Conservation (phyloP, 2,329 filamentous ascomycete genomes). For the Fusarium chuoi region DNA sequence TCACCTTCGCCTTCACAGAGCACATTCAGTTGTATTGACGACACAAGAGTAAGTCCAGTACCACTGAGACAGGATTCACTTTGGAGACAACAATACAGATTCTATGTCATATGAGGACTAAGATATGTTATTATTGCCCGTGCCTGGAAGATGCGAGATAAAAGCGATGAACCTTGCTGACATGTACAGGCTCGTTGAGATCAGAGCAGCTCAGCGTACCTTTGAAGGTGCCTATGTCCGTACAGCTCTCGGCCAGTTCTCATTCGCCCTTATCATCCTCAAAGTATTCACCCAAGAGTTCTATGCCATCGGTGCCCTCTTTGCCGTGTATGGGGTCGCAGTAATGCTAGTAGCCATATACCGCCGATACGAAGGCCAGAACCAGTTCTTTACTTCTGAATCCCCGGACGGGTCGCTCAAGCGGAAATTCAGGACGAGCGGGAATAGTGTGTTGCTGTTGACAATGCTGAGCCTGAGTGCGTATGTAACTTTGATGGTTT, state of each 20-base stretch:
- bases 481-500: conserved; percentile 65
- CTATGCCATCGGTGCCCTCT: conserved; percentile 95
- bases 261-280: conserved; percentile 86
- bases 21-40: conserved; percentile 84
- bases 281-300: conserved; percentile 98
- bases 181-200: conserved; percentile 77
- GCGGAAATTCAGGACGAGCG: conserved; percentile 71
- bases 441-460: conserved; percentile 69
- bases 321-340: conserved; percentile 89
- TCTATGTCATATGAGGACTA: background rate
- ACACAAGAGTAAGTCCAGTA: conserved; percentile 72
- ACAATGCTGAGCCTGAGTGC: conserved; percentile 66
- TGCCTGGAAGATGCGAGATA: background rate
- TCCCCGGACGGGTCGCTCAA: conserved; percentile 49
- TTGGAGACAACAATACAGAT: background rate
- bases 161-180: background rate
- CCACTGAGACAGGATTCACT: background rate
- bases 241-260: conserved; percentile 93
- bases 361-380: conserved; percentile 89
- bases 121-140: background rate
- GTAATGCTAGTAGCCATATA: conserved; percentile 86
- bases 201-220: conserved; percentile 92
- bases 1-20: conserved; percentile 83
- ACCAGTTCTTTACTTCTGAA: conserved; percentile 81
- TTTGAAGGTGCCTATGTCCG: conserved; percentile 98